Conservation (phyloP, 1,284 basidiomycete species). For the Athelia psychrophila region DNA sequence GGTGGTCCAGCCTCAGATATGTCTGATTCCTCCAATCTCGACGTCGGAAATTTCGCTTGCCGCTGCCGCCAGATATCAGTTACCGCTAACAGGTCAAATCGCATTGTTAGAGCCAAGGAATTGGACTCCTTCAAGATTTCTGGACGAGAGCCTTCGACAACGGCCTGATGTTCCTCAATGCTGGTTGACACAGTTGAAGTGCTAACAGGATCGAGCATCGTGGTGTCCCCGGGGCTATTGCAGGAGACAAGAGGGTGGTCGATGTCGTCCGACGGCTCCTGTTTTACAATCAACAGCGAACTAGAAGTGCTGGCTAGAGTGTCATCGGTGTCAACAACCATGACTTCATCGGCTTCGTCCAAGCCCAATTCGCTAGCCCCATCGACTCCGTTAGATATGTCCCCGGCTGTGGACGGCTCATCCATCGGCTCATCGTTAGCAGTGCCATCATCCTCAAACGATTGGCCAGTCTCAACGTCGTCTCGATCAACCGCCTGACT, state of each 20-base stretch:
- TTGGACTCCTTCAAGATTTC: constrained; percentile 45
- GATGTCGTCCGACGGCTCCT: background rate
- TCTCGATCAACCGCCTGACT: constrained; percentile 25
- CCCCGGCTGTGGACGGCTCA: constrained; percentile 11
- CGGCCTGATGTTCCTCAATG: background rate
- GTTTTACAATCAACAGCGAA: no score
- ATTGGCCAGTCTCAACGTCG: constrained; percentile 9
- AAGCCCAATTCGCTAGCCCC: constrained; percentile 14
- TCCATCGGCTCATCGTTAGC: constrained; percentile 14
- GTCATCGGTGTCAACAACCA: constrained; percentile 10
- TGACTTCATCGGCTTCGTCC: background rate
- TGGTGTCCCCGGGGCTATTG: background rate
- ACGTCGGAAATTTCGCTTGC: background rate
- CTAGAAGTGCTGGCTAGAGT: no score
- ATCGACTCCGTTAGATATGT: constrained; percentile 7
- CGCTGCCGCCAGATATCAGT: constrained; percentile 32
- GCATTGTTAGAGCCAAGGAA: constrained; percentile 37
- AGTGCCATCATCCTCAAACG: constrained; percentile 5
- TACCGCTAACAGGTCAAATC: constrained; percentile 43
- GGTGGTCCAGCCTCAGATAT: constrained; percentile 13
- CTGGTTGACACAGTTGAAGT: constrained; percentile 5
- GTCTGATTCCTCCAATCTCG: constrained; percentile 2
- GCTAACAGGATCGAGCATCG: background rate
- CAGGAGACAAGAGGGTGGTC: background rate
- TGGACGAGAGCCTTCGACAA: constrained; percentile 15